Percentiles rank a stretch among this genome's conserved stretches.
Conservation (phyloP, 2,329 filamentous ascomycete species). For the Pestalotiopsis sp. region DNA sequence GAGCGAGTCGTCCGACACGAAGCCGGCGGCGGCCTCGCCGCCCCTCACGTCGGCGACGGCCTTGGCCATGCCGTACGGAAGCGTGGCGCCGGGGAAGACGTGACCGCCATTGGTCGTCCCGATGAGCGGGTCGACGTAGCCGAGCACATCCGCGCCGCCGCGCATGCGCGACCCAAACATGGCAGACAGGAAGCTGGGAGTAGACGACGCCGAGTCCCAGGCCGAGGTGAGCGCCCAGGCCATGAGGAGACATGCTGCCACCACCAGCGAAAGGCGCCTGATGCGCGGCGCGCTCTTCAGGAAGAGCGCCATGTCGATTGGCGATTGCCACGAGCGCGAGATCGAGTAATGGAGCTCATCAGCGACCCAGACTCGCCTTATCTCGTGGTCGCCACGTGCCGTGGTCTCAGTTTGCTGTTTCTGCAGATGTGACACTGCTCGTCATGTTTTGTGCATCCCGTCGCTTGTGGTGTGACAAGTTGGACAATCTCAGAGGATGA, state of each 20-base stretch:
- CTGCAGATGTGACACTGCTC: no score
- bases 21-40: constrained; percentile 34
- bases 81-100: constrained; percentile 36
- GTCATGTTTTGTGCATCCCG: no score
- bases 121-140: constrained; percentile 34
- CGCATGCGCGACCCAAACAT: constrained; percentile 19
- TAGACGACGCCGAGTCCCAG: constrained; percentile 24
- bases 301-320: constrained; percentile 23
- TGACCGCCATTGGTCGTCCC: constrained; percentile 36
- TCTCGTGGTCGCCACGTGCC: no score
- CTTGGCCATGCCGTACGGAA: constrained; percentile 39
- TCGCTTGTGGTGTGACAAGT: background rate
- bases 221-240: constrained; percentile 29
- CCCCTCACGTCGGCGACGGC: constrained; percentile 33
- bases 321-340: background rate
- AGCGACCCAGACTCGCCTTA: background rate
- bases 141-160: constrained; percentile 21
- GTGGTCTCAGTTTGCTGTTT: no score
- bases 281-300: constrained; percentile 27
- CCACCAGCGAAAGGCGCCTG: constrained; percentile 23
- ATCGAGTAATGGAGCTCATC: background rate
- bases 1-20: constrained; percentile 34
- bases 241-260: constrained; percentile 22
- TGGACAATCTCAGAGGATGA: background rate
- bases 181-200: constrained; percentile 17